Evolutionary conservation across 1,284 basidiomycete species (phyloP), one percentile per base, ranked within the genome.

Genomic region (Stygiomarasmius scandens): DNA sequence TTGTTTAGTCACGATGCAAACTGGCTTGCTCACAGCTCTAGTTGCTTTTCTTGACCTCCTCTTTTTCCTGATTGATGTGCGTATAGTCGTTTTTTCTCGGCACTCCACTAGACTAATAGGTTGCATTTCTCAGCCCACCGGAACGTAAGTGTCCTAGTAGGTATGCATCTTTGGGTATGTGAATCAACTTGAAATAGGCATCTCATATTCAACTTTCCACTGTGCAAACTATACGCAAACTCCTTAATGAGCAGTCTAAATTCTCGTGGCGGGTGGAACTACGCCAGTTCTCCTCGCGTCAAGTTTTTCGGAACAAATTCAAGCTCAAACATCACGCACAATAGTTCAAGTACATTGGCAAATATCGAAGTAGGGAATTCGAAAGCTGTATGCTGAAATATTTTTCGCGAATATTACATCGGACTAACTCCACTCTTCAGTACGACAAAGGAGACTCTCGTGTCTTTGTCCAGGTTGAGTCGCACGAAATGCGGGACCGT

Each of bases 141-240:
- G 71, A 63, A 64, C 59, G 70, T 71, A 29, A 65, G 68, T 63
- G 41, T 43, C 0, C 46, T n/a, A 32, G 12, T 23, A 24, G 6
- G 12, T 19, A 6, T n/a, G 9, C 12, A 29, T 43, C 43, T 46
- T 3, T 46, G 12, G 11, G 16, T 47, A n/a, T 51, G 16, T 36
- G 14, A 29, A 20, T 45, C 16, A 34, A 24, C 53, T 45, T 48
- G 24, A 36, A 32, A 20, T 27, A 75, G 73, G 23, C 76, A 78
- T 58, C 67, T 79, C 8, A 66, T 73, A 3, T 75, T 78, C 68
- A 77, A 78, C 55, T 66, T 77, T 56, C 70, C 75, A 5, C 67
- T 80, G 0, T 68, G 72, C 55, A 79, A 78, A 61, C 65, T 79
- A 1, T 79, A 79, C 66, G 72, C 75, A 11, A 79, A 77, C 63